Conservation (phyloP, 495 filamentous ascomycete species). For the Staphylotrichum longicolle region DNA sequence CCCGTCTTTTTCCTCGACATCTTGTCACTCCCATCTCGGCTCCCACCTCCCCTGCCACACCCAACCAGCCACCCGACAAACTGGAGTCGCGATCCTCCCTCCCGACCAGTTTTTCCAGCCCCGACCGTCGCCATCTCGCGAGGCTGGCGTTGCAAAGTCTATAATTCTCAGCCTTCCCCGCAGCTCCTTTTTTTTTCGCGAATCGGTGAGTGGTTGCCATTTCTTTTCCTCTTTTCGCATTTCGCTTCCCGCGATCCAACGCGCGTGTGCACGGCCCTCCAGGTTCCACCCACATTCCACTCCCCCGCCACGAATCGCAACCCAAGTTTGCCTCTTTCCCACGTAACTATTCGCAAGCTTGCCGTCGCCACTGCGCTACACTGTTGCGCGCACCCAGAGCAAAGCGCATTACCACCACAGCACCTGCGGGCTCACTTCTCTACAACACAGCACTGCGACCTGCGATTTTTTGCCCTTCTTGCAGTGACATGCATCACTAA, state of each 20-base stretch:
- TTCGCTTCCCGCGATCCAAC: conserved; percentile 28
- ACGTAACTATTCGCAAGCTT: conserved; percentile 18
- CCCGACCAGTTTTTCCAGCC: conserved; percentile 30
- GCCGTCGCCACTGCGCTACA: conserved; percentile 16
- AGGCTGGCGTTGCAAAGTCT: conserved; percentile 30
- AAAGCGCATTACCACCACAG: too few relatives aligned
- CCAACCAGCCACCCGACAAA: conserved; percentile 21
- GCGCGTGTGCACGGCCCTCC: conserved; percentile 39
- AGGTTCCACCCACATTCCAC: conserved; percentile 10
- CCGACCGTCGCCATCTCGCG: conserved; percentile 27
- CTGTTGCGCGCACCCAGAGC: neutral
- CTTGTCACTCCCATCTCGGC: conserved; percentile 1
- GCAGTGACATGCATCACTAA: conserved; percentile 23
- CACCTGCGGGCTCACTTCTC: too few relatives aligned
- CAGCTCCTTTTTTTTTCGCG: conserved; percentile 24
- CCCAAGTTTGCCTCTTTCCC: conserved; percentile 6
- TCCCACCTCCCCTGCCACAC: conserved; percentile 7
- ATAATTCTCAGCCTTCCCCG: conserved; percentile 33
- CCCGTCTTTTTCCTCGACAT: neutral
- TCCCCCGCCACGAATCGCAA: conserved; percentile 18
- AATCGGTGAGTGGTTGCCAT: conserved; percentile 35
- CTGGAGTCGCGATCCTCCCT: neutral
- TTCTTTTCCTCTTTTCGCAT: conserved; percentile 27
- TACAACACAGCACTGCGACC: neutral
- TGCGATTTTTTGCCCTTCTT: neutral